Percentiles rank a stretch among this genome's conserved stretches.
phyloP scores from a whole-genome alignment of 2,329 filamentous ascomycete genomes.

The Pseudocercospora fuligena region DNA sequence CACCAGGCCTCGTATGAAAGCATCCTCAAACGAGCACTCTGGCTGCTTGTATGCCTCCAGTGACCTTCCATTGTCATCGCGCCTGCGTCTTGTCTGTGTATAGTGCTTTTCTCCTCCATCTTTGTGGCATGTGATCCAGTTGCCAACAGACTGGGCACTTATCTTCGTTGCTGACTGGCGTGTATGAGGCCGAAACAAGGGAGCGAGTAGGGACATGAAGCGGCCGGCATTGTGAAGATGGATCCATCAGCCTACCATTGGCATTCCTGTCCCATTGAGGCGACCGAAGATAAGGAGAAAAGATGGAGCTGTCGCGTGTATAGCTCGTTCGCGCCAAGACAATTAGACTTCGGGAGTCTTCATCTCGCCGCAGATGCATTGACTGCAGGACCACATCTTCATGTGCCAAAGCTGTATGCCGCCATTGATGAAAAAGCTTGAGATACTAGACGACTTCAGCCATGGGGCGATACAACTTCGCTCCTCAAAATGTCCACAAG shows the following conservation, averaged over 20 bases:
- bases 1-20: constrained; percentile 59
- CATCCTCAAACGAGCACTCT: constrained; percentile 50
- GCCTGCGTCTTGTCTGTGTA: constrained; percentile 19
- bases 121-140: not conserved
- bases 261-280: constrained; percentile 17
- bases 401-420: not conserved
- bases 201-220: constrained; percentile 68
- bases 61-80: constrained; percentile 23
- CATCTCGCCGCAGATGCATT: constrained; percentile 4
- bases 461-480: constrained; percentile 60
- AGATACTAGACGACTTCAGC: constrained; percentile 10
- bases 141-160: constrained; percentile 8
- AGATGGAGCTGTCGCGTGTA: constrained; percentile 3
- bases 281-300: not conserved
- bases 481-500: constrained; percentile 58
- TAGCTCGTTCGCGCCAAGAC: constrained; percentile 4
- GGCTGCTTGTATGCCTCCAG: constrained; percentile 8
- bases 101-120: not conserved
- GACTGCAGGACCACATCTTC: not conserved
- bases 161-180: constrained; percentile 49
- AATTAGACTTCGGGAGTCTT: constrained; percentile 1
- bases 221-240: constrained; percentile 56
- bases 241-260: constrained; percentile 30
- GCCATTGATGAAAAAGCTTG: not conserved
- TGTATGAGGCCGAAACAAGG: constrained; percentile 57